Base-by-base conservation (phyloP, 768 basidiomycete genomes). In the Cystobasidium tubakii region DNA sequence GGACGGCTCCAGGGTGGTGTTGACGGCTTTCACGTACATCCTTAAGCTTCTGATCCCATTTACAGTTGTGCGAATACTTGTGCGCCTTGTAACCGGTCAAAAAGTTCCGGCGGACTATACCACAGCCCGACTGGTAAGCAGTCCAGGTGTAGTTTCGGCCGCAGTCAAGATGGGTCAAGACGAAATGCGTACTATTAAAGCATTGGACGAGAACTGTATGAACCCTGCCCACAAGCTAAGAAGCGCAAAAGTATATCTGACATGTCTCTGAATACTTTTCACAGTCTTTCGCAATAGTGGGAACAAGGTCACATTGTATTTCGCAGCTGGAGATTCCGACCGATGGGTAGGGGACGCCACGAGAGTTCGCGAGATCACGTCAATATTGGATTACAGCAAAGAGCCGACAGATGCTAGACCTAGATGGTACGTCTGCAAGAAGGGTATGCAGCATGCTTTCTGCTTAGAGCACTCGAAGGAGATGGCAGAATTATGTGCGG, bases 401-500 rank as follows among this genome's bases (percentile, higher is more conserved):
- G 29, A 31, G 17, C 4, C 3, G 7, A 34, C 13, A n/a, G 66
- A 70, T 15, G 13, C 7, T 12, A 39, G 66, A 27, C 15, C 44
- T 13, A 29, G 66, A 19, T 70, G 66, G 66, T 33, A 57, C 66
- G 25, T 70, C 27, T 70, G 66, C 31, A 7, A 70, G n/a, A 54
- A 55, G 25, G 66, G 66, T 21, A 70, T 70, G 66, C 29, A 29
- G 15, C 66, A 70, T 70, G 66, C 66, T n/a, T 70, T 70, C 33
- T 70, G 66, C 50, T 55, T 70, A 19, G 66, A 70, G 29, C 66
- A 70, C 46, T 70, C 66, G 15, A 23, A 43, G 2, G 50, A 27
- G 29, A 70, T 70, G 66, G 43, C 66, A n/a, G 27, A 55, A n/a
- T 27, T 31, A 9, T 70, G 66, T 57, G 66, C 66, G 15, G 25